Evolutionary conservation across 2,329 filamentous ascomycete species (phyloP).

Genomic region (Sarocladium brachiariae): DNA sequence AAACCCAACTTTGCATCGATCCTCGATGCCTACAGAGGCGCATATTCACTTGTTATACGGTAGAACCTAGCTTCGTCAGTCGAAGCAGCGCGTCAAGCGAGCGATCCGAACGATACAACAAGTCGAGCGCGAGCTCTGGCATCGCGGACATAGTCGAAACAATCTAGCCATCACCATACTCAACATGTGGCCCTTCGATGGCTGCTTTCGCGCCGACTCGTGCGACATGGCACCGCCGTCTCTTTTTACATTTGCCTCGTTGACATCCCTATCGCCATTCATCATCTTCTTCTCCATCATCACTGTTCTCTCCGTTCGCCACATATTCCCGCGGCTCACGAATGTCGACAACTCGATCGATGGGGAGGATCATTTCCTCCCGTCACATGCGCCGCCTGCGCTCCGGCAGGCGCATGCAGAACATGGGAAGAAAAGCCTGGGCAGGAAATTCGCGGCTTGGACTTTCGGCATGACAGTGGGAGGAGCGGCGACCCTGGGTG

Average conservation of each 20-base stretch:
- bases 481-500: constrained; percentile 68
- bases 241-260: constrained; percentile 35
- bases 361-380: constrained; percentile 55
- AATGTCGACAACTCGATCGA: constrained; percentile 34
- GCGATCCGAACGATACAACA: too few species aligned
- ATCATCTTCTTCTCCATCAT: constrained; percentile 61
- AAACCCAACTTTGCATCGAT: too few species aligned
- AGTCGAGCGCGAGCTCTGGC: too few species aligned
- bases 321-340: constrained; percentile 63
- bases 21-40: too few species aligned
- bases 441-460: constrained; percentile 47
- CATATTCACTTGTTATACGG: too few species aligned
- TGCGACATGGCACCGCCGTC: constrained; percentile 41
- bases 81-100: too few species aligned
- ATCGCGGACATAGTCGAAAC: too few species aligned
- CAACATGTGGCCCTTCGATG: constrained; percentile 34
- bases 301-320: constrained; percentile 55
- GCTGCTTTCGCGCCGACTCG: constrained; percentile 47
- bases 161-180: background rate
- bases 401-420: constrained; percentile 54
- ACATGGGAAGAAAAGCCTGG: constrained; percentile 44
- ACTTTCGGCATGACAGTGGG: constrained; percentile 74
- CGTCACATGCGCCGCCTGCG: constrained; percentile 52
- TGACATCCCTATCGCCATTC: constrained; percentile 63
- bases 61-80: too few species aligned